A percentile compares a stretch with the other conserved stretches of the same genome.
These are phyloP conservation scores for Labyrinthula sp. DNA, from an alignment of 352 stramenopile genomes.

Conservation along the genomic window DNA sequence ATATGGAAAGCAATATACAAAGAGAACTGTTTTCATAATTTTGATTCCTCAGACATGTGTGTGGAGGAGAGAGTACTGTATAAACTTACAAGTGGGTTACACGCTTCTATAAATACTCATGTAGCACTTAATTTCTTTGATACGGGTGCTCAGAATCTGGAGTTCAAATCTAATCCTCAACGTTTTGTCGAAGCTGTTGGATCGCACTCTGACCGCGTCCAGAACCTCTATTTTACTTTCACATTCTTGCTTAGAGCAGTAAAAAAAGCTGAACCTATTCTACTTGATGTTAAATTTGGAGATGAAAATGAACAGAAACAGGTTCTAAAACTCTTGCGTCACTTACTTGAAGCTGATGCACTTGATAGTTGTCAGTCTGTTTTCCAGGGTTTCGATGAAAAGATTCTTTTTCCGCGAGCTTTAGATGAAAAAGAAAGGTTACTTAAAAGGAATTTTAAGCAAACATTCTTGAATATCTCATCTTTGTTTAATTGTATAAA, in stretches of 20 bases:
- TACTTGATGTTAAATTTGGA: constrained; percentile 77
- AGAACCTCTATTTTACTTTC: constrained; percentile 95
- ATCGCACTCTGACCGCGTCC: constrained; percentile 52
- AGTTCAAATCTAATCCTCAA: too few species aligned
- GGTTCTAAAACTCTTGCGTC: constrained; percentile 45
- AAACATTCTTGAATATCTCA: constrained; percentile 90
- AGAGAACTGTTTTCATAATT: constrained; percentile 79
- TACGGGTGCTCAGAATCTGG: too few species aligned
- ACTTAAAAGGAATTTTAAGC: constrained; percentile 27
- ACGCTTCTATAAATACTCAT: constrained; percentile 81
- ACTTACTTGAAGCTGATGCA: constrained; percentile 48
- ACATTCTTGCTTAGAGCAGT: constrained; percentile 84
- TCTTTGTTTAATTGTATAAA: constrained; percentile 90
- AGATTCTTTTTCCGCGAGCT: constrained; percentile 44
- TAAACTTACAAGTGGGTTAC: constrained; percentile 75
- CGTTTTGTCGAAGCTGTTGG: constrained; percentile 11
- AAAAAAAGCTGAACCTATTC: constrained; percentile 62
- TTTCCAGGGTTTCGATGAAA: constrained; percentile 53
- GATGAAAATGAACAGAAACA: constrained; percentile 60
- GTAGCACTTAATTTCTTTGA: too few species aligned
- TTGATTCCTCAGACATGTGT: constrained; percentile 46
- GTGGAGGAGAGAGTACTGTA: constrained; percentile 86
- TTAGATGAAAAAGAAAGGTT: constrained; percentile 5
- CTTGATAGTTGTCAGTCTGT: constrained; percentile 42
- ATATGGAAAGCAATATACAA: constrained; percentile 90